Base-by-base conservation (phyloP, 345 rosid genomes). In the Eucalyptus cloeziana region DNA sequence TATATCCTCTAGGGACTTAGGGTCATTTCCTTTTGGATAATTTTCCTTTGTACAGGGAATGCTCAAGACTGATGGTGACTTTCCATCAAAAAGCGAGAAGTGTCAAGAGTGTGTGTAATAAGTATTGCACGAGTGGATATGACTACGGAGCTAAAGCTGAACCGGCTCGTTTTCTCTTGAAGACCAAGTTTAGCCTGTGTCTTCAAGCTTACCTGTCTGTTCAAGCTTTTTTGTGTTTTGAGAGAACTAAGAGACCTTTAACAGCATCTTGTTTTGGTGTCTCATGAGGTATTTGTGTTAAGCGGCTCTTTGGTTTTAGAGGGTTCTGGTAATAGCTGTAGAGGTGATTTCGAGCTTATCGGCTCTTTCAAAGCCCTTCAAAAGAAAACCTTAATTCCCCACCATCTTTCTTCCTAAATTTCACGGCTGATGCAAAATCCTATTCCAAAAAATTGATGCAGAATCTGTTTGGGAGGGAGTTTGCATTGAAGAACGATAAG, bases 41-140 rank as follows among this genome's bases (percentile, higher is more conserved):
- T 85, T 45, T 58, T 56, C 13, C 30, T 64, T 85, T n/a, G 30
- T 19, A 43, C 87, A 62, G 87, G 47, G 89, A 71, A 88, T 91
- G 91, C 52, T 87, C 89, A 17, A 91, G 44, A 30, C 7, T 79
- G 88, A 91, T 89, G 92, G 89, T 89, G 51, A 58, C 60, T 64
- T 89, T 89, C 88, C 92, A 91, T 86, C 67, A 89, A 49, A 60
- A 88, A 49, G 88, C 92, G 83, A 89, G 22, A 1, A 7, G 88
- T 67, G 89, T 89, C 85, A 91, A 83, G 14, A 87, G 88, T 21
- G 89, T 80, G 49, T 62, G 80, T 50, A 86, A 43, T 76, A 91
- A 89, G 88, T 86, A 89, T 87, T 88, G 31, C 79, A 86, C 69
- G 37, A 79, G 54, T 11, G 62, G 86, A 43, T 91, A 87, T 33